These are phyloP conservation scores for Zygotorulaspora mrakii DNA, from an alignment of 1,139 yeast species.

Conservation along the genomic window DNA sequence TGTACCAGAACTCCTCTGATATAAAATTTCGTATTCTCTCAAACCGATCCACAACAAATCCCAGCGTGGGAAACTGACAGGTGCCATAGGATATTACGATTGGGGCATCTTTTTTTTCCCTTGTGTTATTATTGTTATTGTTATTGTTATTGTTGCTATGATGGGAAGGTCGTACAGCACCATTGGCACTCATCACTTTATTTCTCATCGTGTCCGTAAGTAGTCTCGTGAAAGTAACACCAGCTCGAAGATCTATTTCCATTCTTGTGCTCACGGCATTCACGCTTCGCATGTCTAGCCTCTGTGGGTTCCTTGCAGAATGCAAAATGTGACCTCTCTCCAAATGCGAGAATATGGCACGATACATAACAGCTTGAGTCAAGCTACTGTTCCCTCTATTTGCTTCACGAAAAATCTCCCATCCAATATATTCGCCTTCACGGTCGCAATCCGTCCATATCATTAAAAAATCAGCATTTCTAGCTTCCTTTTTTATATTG, in stretches of 20 bases:
- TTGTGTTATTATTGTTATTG: constrained; percentile 20
- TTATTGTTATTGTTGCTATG: constrained; percentile 11
- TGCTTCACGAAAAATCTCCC: constrained; percentile 74
- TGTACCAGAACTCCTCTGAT: constrained; percentile 78
- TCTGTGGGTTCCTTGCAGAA: constrained; percentile 70
- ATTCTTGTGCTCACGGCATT: constrained; percentile 82
- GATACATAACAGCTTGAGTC: constrained; percentile 47
- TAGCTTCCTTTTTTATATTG: constrained; percentile 70
- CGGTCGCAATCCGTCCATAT: constrained; percentile 99
- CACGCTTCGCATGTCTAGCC: constrained; percentile 65
- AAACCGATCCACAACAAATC: constrained; percentile 94
- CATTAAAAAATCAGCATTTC: constrained; percentile 60
- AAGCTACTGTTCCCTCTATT: constrained; percentile 45
- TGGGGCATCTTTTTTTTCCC: constrained; percentile 26
- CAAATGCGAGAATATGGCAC: constrained; percentile 86
- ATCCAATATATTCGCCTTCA: constrained; percentile 95
- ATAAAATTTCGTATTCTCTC: constrained; percentile 66
- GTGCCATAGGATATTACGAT: constrained; percentile 74
- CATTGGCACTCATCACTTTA: constrained; percentile 24
- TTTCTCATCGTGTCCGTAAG: constrained; percentile 36
- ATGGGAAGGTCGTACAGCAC: not conserved
- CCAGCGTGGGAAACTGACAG: constrained; percentile 95
- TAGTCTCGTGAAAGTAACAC: constrained; percentile 82
- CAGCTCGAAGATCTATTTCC: constrained; percentile 86
- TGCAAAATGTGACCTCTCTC: constrained; percentile 67